Evolutionary conservation across 345 rosid genomes (phyloP).

Genomic region (Iberis pinnata): DNA sequence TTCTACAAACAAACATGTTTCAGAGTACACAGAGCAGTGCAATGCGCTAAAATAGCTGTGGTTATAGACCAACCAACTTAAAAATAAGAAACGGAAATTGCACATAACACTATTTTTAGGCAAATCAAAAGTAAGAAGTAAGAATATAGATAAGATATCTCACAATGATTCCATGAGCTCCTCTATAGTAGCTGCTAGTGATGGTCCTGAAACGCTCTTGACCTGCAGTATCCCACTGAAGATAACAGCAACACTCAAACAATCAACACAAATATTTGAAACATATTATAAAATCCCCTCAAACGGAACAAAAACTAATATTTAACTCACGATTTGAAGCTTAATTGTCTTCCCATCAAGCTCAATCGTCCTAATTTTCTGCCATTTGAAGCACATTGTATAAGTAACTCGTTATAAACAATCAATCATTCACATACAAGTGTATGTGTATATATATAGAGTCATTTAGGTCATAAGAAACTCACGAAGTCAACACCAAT

Average conservation of each 20-base stretch:
- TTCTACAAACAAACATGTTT: neutral
- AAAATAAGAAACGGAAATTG: neutral
- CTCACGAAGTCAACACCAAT: constrained; percentile 87
- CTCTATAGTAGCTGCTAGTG: too few relatives aligned
- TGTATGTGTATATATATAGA: neutral
- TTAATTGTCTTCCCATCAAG: constrained; percentile 69
- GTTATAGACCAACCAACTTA: neutral
- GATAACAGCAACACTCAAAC: too few relatives aligned
- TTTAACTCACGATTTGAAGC: constrained; percentile 48
- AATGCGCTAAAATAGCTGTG: neutral
- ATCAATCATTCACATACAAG: neutral
- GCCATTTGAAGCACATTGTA: neutral
- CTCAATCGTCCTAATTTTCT: constrained; percentile 83
- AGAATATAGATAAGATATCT: constrained; percentile 24
- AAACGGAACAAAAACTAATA: too few relatives aligned
- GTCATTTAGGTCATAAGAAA: neutral
- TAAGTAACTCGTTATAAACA: neutral
- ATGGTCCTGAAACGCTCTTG: too few relatives aligned
- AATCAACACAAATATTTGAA: too few relatives aligned
- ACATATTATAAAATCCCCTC: too few relatives aligned
- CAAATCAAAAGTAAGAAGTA: too few relatives aligned
- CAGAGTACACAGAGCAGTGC: neutral
- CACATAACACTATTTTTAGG: neutral
- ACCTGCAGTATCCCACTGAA: too few relatives aligned
- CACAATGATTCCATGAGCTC: constrained; percentile 88